A percentile compares a stretch with the other conserved stretches of the same genome.
phyloP scores from a whole-genome alignment of 148 eudicot species.

The Simmondsia chinensis region DNA sequence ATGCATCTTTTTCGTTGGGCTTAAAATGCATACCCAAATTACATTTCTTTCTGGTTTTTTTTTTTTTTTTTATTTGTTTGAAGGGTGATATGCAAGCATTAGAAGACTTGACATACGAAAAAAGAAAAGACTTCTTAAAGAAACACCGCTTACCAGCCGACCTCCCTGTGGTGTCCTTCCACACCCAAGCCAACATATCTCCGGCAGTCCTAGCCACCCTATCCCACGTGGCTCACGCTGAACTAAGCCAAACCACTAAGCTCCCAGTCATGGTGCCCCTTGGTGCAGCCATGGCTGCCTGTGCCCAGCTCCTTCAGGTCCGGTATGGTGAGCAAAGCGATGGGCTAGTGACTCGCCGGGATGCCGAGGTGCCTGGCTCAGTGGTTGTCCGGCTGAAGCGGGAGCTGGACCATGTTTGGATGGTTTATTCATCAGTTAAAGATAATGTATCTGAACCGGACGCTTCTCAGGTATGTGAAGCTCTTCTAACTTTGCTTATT shows the following conservation, averaged over 20 bases:
- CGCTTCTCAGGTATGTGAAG: conserved; percentile 91
- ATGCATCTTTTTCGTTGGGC: no score
- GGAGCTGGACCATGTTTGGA: conserved; percentile 92
- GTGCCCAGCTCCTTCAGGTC: conserved; percentile 80
- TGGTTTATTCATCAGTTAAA: conserved; percentile 78
- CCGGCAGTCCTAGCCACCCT: conserved; percentile 87
- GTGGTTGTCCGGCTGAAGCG: conserved; percentile 77
- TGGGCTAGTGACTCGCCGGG: conserved; percentile 91
- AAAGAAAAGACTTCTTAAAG: conserved; percentile 64
- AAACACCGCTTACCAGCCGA: conserved; percentile 62
- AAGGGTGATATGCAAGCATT: conserved; percentile 96
- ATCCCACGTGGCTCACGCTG: conserved; percentile 91
- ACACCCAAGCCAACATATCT: conserved; percentile 84
- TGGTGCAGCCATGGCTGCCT: conserved; percentile 94
- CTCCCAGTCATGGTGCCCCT: conserved; percentile 86
- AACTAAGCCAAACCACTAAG: conserved; percentile 62
- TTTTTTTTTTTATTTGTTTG: conserved; percentile 7
- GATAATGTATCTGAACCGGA: conserved; percentile 69
- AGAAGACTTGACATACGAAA: conserved; percentile 87
- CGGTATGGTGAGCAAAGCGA: conserved; percentile 92
- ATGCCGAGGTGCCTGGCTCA: conserved; percentile 97
- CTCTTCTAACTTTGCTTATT: conserved; percentile 67
- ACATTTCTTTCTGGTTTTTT: no score
- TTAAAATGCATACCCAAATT: no score
- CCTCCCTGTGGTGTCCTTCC: conserved; percentile 74